These are phyloP conservation scores for Funneliformis caledonium DNA, from an alignment of 371 early-diverging fungal species.

Conservation along the genomic window DNA sequence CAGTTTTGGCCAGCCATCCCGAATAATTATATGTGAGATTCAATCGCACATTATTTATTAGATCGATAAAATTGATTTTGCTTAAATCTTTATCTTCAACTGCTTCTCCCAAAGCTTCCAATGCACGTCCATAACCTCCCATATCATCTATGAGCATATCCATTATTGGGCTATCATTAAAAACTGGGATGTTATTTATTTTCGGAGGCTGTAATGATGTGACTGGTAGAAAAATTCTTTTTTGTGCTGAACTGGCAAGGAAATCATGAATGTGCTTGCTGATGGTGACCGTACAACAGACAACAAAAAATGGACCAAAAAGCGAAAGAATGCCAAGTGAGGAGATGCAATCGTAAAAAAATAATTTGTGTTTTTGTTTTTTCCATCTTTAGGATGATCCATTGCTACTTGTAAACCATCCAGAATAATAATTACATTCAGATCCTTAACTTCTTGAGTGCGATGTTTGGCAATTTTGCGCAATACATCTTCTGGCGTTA, in stretches of 20 bases:
- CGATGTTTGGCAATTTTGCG: background rate
- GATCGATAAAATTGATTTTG: background rate
- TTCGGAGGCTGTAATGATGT: background rate
- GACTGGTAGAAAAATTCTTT: background rate
- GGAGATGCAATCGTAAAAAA: constrained; percentile 18
- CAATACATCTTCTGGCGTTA: background rate
- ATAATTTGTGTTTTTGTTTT: background rate
- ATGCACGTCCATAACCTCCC: constrained; percentile 6
- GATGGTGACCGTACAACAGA: constrained; percentile 9
- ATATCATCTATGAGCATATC: constrained; percentile 18
- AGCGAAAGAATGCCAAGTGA: background rate
- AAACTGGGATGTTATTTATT: background rate
- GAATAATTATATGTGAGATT: background rate
- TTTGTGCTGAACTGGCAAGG: constrained; percentile 14
- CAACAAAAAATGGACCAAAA: background rate
- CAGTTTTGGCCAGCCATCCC: background rate
- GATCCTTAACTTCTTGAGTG: background rate
- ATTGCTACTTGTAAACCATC: constrained; percentile 4
- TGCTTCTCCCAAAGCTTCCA: background rate
- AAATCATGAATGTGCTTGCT: background rate
- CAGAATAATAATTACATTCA: constrained; percentile 6
- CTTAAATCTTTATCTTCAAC: background rate
- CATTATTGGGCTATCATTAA: background rate
- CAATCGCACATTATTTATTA: background rate
- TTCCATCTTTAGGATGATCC: background rate